These are phyloP conservation scores for Haplosporangium sp. DNA, from an alignment of 371 early-diverging fungal genomes.

Conservation along the genomic window DNA sequence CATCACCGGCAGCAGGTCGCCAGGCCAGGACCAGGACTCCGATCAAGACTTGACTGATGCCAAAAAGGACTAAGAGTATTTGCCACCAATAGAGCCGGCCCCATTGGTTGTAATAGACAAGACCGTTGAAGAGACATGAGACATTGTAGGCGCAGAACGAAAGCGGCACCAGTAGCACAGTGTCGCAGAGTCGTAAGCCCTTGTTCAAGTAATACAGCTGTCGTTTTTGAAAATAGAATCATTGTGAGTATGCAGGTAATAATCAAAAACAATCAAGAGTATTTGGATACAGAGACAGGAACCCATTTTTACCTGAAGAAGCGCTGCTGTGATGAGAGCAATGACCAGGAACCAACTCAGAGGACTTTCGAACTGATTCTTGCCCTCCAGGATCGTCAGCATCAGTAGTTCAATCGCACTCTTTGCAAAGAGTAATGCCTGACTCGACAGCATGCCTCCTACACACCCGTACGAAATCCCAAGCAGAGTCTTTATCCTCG, in stretches of 20 bases:
- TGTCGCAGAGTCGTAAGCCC: slow-evolving; percentile 80
- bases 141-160: slow-evolving; percentile 83
- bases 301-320: slow-evolving; percentile 67
- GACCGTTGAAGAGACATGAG: slow-evolving; percentile 80
- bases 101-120: slow-evolving; percentile 87
- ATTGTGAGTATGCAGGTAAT: not conserved
- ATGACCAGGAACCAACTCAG: slow-evolving; percentile 78
- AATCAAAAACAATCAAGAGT: not conserved
- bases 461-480: slow-evolving; percentile 76
- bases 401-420: slow-evolving; percentile 81
- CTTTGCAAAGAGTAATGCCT: slow-evolving; percentile 83
- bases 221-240: slow-evolving; percentile 17
- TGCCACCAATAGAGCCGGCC: slow-evolving; percentile 71
- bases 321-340: slow-evolving; percentile 72
- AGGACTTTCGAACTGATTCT: slow-evolving; percentile 78
- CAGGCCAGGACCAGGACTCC: slow-evolving; percentile 79
- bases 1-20: slow-evolving; percentile 48
- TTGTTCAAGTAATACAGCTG: slow-evolving; percentile 84
- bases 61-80: slow-evolving; percentile 71
- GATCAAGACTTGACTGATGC: slow-evolving; percentile 69
- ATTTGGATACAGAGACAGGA: not conserved
- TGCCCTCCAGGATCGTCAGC: slow-evolving; percentile 66
- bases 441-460: slow-evolving; percentile 80
- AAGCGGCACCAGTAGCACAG: slow-evolving; percentile 82
- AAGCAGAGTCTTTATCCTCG: slow-evolving; percentile 54